Conservation (phyloP, 306 rosid species). For the Trifolium repens region DNA sequence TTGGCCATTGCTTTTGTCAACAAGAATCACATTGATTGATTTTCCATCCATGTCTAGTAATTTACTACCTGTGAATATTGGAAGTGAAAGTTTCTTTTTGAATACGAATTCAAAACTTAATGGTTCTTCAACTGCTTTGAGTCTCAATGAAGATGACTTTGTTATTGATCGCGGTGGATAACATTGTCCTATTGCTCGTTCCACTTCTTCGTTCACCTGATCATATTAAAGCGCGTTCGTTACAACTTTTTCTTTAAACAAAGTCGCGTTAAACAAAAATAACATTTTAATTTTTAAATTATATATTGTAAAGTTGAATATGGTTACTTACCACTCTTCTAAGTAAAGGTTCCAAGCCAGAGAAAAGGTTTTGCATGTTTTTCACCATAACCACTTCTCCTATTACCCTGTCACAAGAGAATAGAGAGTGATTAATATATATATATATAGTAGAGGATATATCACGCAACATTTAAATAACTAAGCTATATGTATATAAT, state of each 20-base stretch:
- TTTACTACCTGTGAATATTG: slow-evolving; percentile 73
- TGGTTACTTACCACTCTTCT: slow-evolving; percentile 58
- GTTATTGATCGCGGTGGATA: slow-evolving; percentile 48
- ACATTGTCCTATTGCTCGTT: slow-evolving; percentile 49
- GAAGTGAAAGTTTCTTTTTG: slow-evolving; percentile 42
- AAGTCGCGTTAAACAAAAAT: neutral
- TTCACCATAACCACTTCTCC: slow-evolving; percentile 86
- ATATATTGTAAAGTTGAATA: neutral
- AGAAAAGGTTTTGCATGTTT: slow-evolving; percentile 68
- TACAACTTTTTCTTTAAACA: neutral
- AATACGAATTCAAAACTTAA: slow-evolving; percentile 55
- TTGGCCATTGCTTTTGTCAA: slow-evolving; percentile 47
- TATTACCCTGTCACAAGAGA: slow-evolving; percentile 62
- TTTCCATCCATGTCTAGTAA: slow-evolving; percentile 52
- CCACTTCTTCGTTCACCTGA: slow-evolving; percentile 86
- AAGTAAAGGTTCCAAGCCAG: slow-evolving; percentile 81
- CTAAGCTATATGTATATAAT: neutral
- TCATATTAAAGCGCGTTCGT: neutral
- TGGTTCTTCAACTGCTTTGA: slow-evolving; percentile 56
- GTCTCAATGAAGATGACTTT: slow-evolving; percentile 66
- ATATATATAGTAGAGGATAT: neutral
- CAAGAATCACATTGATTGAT: slow-evolving; percentile 55
- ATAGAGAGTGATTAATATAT: neutral
- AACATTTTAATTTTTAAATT: neutral
- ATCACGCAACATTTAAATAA: neutral